Conservation (phyloP, 2,329 filamentous ascomycete genomes). For the Aureobasidium melanogenum region DNA sequence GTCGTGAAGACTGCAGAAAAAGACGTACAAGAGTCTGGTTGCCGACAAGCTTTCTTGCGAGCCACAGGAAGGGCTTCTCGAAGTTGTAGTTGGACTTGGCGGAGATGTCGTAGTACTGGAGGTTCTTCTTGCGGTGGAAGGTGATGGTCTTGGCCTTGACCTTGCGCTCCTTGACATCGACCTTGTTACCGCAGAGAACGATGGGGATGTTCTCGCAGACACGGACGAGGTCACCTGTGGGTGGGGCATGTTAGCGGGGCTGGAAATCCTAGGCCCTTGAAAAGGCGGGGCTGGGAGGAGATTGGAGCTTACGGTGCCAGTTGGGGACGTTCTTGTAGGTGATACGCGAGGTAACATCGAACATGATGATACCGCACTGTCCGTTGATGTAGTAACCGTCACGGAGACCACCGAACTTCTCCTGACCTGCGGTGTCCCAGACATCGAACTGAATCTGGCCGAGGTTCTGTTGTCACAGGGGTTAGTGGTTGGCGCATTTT, state of each 20-base stretch:
- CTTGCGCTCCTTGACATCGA: slow-evolving; percentile 99
- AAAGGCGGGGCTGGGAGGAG: not conserved
- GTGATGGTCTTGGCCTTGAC: slow-evolving; percentile 99
- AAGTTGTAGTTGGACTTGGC: slow-evolving; percentile 99
- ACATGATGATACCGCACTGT: slow-evolving; percentile 99
- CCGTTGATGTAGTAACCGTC: slow-evolving; percentile 99
- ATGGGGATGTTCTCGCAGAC: slow-evolving; percentile 99
- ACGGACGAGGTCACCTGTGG: slow-evolving; percentile 84
- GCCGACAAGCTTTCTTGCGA: slow-evolving; percentile 95
- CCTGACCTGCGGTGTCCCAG: slow-evolving; percentile 97
- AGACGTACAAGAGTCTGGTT: slow-evolving; percentile 70
- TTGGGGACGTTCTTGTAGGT: slow-evolving; percentile 99
- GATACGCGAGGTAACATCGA: slow-evolving; percentile 97
- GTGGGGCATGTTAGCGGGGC: not conserved
- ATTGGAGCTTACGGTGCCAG: slow-evolving; percentile 86
- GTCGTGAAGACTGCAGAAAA: too few relatives aligned
- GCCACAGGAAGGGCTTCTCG: slow-evolving; percentile 99
- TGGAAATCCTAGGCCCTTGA: not conserved
- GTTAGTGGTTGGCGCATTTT: slow-evolving; percentile 16
- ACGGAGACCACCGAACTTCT: slow-evolving; percentile 99
- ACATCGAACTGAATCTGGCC: slow-evolving; percentile 97
- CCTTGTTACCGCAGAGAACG: slow-evolving; percentile 98
- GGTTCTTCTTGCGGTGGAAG: slow-evolving; percentile 99
- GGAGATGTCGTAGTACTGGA: slow-evolving; percentile 99
- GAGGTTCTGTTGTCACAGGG: slow-evolving; percentile 55